These are phyloP conservation scores for Botrytis galanthina DNA, from an alignment of 2,329 filamentous ascomycete species.

Conservation along the genomic window DNA sequence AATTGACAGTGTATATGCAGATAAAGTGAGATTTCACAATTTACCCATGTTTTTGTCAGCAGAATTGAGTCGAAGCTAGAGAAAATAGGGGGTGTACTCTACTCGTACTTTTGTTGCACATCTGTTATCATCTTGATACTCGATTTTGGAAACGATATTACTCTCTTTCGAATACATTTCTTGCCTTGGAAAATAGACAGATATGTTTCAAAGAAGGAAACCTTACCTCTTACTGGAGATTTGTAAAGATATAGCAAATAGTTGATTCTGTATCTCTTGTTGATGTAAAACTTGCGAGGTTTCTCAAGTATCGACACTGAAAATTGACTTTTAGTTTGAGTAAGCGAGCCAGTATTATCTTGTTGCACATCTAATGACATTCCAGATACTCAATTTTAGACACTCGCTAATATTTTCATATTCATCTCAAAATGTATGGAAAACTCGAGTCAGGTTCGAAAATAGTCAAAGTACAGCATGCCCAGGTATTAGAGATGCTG, in stretches of 20 bases:
- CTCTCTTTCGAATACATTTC: background rate
- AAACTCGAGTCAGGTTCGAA: background rate
- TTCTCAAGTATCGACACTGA: background rate
- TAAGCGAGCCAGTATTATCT: background rate
- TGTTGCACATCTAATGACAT: background rate
- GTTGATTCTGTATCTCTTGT: background rate
- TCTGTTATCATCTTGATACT: background rate
- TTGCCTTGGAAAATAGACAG: background rate
- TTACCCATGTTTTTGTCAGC: background rate
- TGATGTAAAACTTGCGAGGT: background rate
- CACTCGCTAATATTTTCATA: background rate
- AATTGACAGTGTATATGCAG: too few species aligned
- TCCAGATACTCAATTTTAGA: background rate
- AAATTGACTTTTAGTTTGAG: background rate
- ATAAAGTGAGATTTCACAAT: background rate
- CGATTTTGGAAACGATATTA: background rate
- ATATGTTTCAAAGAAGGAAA: background rate
- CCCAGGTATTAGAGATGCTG: background rate
- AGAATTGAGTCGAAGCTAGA: background rate
- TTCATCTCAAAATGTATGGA: background rate
- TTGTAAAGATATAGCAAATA: background rate
- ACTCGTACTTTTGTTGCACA: background rate
- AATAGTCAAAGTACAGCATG: background rate
- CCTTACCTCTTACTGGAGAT: accelerated
- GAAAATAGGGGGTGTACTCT: background rate